These are phyloP conservation scores for Aspergillus persii DNA, from an alignment of 2,329 filamentous ascomycete genomes.

Conservation along the genomic window DNA sequence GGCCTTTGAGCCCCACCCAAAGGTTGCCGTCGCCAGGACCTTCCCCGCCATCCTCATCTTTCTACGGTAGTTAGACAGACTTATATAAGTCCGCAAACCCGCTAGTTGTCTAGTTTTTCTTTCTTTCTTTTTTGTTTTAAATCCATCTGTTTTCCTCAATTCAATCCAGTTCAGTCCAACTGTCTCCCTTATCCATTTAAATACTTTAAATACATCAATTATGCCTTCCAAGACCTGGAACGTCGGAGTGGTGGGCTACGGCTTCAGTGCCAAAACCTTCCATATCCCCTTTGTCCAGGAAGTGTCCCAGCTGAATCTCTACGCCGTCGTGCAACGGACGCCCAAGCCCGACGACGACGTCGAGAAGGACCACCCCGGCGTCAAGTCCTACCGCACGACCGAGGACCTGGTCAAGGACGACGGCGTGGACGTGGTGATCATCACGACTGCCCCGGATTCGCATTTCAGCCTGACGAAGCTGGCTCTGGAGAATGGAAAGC, in stretches of 20 bases:
- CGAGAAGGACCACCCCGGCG: conserved; percentile 63
- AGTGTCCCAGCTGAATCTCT: conserved; percentile 63
- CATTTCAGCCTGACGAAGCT: conserved; percentile 66
- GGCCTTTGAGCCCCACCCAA: conserved; percentile 53
- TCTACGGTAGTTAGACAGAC: not conserved
- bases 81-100: not conserved
- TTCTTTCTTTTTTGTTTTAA: not conserved
- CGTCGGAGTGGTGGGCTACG: conserved; percentile 60
- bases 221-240: conserved; percentile 52
- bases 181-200: no score
- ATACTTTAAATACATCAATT: not conserved
- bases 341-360: conserved; percentile 66
- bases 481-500: conserved; percentile 68
- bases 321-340: conserved; percentile 72
- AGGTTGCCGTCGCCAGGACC: conserved; percentile 40
- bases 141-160: no score
- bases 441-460: conserved; percentile 69
- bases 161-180: not conserved
- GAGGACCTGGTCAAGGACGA: conserved; percentile 65
- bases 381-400: conserved; percentile 63
- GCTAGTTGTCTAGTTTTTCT: not conserved
- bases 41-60: conserved; percentile 28
- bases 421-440: conserved; percentile 65
- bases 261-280: conserved; percentile 71
- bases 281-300: conserved; percentile 75